These are phyloP conservation scores for Fonsecaea multimorphosa DNA, from an alignment of 2,329 filamentous ascomycete genomes.

Conservation along the genomic window DNA sequence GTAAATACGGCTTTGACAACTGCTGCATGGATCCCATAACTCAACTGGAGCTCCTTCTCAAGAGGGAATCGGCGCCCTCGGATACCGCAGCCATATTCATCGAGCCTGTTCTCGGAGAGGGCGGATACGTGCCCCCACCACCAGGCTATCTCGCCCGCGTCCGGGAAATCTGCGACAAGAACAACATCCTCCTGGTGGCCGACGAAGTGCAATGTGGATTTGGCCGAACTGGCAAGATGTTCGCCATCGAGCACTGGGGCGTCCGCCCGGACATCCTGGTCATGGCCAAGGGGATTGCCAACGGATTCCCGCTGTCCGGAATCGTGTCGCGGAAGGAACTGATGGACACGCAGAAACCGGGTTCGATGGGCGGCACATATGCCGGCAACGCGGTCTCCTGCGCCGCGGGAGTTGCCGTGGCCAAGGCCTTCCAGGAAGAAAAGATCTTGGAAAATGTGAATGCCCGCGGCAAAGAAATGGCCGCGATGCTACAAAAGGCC, in stretches of 20 bases:
- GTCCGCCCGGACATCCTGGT: constrained; percentile 53
- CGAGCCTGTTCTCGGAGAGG: constrained; percentile 47
- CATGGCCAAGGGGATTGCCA: constrained; percentile 46
- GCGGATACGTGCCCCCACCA: constrained; percentile 46
- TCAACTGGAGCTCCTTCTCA: constrained; percentile 46
- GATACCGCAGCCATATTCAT: constrained; percentile 48
- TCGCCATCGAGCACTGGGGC: constrained; percentile 51
- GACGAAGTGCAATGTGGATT: constrained; percentile 55
- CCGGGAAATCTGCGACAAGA: constrained; percentile 51
- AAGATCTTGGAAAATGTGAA: constrained; percentile 47
- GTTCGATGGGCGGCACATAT: constrained; percentile 49
- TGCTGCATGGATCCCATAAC: constrained; percentile 49
- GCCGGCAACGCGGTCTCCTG: constrained; percentile 48
- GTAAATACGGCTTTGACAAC: constrained; percentile 45
- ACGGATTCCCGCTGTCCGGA: constrained; percentile 42
- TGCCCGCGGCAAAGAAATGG: constrained; percentile 42
- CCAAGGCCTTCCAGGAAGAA: constrained; percentile 47
- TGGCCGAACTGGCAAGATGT: constrained; percentile 54
- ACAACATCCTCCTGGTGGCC: constrained; percentile 51
- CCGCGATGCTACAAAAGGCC: constrained; percentile 39
- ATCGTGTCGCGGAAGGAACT: constrained; percentile 46
- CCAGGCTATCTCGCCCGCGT: constrained; percentile 46
- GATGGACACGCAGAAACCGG: constrained; percentile 47
- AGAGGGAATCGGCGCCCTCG: constrained; percentile 44
- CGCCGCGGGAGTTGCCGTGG: constrained; percentile 46